Evolutionary conservation across 805 yeast species (phyloP).

Genomic region (Deakozyma indianensis): DNA sequence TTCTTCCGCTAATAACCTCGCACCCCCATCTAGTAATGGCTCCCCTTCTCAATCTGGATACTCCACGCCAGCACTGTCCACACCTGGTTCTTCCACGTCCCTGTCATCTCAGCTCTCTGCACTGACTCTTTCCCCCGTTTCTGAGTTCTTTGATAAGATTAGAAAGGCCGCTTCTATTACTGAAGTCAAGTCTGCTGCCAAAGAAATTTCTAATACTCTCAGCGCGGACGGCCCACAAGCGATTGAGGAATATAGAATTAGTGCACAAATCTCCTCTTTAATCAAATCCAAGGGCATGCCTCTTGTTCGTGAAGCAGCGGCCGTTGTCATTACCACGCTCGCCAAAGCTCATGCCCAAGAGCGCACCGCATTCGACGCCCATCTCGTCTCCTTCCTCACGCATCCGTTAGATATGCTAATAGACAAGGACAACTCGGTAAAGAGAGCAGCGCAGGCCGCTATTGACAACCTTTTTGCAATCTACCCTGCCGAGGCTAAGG

Average conservation of each 20-base stretch:
- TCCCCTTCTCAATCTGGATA: conserved; percentile 3
- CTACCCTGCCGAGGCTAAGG: conserved; percentile 65
- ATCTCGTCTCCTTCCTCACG: conserved; percentile 47
- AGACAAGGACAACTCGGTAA: conserved; percentile 79
- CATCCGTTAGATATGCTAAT: conserved; percentile 57
- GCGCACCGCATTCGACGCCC: conserved; percentile 56
- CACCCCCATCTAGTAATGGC: conserved; percentile 4
- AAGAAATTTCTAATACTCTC: conserved; percentile 37
- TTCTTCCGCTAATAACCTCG: no score
- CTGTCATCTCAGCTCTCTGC: conserved; percentile 35
- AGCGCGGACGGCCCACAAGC: conserved; percentile 29
- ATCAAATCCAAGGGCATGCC: conserved; percentile 62
- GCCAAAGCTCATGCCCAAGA: conserved; percentile 51
- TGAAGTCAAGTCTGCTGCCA: conserved; percentile 42
- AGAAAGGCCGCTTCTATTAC: conserved; percentile 36
- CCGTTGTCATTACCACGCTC: conserved; percentile 42
- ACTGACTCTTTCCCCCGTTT: conserved; percentile 58
- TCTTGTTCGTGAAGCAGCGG: conserved; percentile 62
- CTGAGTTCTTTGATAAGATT: conserved; percentile 39
- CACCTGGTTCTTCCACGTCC: conserved; percentile 49
- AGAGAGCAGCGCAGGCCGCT: conserved; percentile 74
- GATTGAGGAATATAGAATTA: conserved; percentile 51
- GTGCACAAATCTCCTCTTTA: conserved; percentile 49
- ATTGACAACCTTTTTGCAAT: conserved; percentile 53
- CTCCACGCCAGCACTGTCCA: conserved; percentile 17